These are phyloP conservation scores for Fusarium humuli DNA, from an alignment of 2,329 filamentous ascomycete species.

Conservation along the genomic window DNA sequence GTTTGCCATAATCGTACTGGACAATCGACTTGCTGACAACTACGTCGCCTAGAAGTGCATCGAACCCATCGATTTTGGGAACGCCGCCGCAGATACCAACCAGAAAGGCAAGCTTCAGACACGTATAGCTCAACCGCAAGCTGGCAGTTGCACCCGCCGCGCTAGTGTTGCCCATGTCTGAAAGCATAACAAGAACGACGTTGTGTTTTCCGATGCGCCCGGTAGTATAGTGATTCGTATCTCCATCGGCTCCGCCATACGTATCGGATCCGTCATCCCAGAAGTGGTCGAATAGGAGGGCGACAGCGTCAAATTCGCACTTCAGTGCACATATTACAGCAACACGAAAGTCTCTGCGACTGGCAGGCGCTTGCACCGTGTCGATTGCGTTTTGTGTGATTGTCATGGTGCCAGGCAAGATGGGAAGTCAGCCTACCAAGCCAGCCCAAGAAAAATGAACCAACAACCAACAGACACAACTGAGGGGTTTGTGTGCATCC, in stretches of 20 bases:
- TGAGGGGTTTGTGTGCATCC: not conserved
- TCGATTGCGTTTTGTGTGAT: not conserved
- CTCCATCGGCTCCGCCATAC: constrained; percentile 40
- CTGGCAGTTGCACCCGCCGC: constrained; percentile 44
- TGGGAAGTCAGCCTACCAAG: not conserved
- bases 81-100: constrained; percentile 56
- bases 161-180: constrained; percentile 46
- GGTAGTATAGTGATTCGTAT: constrained; percentile 47
- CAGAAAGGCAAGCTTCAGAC: constrained; percentile 51
- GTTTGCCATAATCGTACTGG: constrained; percentile 3
- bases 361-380: not conserved
- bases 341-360: not conserved
- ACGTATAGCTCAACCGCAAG: constrained; percentile 50
- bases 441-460: not conserved
- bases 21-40: not conserved
- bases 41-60: constrained; percentile 6
- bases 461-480: no score
- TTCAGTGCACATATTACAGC: not conserved
- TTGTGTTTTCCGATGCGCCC: constrained; percentile 32
- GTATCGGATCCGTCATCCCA: constrained; percentile 5
- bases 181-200: constrained; percentile 42
- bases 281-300: constrained; percentile 37
- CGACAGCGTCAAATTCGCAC: not conserved
- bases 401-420: not conserved
- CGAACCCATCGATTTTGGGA: constrained; percentile 18